Evolutionary conservation across 2,329 filamentous ascomycete genomes (phyloP).

Genomic region (Pezizomycotina sp.): DNA sequence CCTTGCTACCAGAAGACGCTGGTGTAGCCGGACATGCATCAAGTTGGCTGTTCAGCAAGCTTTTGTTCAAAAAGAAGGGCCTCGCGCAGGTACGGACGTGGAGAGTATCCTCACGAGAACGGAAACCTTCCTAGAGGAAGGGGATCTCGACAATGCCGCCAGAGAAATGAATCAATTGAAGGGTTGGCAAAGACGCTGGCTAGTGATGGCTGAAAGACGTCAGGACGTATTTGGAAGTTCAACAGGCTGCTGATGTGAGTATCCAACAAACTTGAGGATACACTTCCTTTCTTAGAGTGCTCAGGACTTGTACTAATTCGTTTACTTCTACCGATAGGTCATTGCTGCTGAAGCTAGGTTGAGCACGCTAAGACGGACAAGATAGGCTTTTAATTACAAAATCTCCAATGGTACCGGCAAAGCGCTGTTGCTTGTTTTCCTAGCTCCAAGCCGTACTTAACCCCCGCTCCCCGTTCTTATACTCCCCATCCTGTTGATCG

Average conservation of each 20-base stretch:
- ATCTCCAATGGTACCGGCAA: too few species aligned
- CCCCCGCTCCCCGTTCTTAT: too few species aligned
- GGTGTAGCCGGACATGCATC: slow-evolving; percentile 89
- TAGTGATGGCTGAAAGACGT: slow-evolving; percentile 80
- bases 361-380: slow-evolving; percentile 69
- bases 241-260: slow-evolving; percentile 87
- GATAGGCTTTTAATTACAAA: too few species aligned
- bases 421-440: too few species aligned
- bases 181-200: slow-evolving; percentile 90
- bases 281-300: not conserved
- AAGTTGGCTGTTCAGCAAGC: slow-evolving; percentile 74
- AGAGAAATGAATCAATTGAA: slow-evolving; percentile 85
- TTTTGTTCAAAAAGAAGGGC: slow-evolving; percentile 89
- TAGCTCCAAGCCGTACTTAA: too few species aligned
- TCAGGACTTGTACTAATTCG: slow-evolving; percentile 7
- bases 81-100: slow-evolving; percentile 70
- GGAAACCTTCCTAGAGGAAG: slow-evolving; percentile 81
- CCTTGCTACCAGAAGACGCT: slow-evolving; percentile 77
- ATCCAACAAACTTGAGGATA: slow-evolving; percentile 5
- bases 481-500: too few species aligned
- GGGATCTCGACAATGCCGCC: slow-evolving; percentile 76
- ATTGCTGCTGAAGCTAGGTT: slow-evolving; percentile 80
- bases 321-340: slow-evolving; percentile 38
- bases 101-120: slow-evolving; percentile 84
- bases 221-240: slow-evolving; percentile 80